Conservation (phyloP, 768 basidiomycete genomes). For the Collybia nuda region DNA sequence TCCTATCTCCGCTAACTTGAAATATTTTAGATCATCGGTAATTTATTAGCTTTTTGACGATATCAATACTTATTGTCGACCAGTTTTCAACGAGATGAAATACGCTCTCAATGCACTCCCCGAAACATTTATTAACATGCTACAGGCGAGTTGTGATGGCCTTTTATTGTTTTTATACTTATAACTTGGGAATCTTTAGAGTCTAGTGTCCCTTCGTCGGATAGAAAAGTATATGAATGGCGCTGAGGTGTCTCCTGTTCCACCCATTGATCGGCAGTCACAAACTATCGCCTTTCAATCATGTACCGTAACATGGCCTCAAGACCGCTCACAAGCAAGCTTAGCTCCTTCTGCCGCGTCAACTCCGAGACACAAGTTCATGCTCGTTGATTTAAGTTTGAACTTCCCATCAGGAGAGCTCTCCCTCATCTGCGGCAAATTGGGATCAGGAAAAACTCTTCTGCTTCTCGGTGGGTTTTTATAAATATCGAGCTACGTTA, state of each 20-base stretch:
- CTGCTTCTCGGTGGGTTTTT: constrained; percentile 59
- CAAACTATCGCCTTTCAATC: constrained; percentile 73
- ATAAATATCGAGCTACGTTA: not conserved
- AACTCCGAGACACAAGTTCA: constrained; percentile 79
- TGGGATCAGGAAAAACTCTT: constrained; percentile 88
- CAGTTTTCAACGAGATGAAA: constrained; percentile 86
- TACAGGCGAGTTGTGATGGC: constrained; percentile 52
- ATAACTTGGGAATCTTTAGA: constrained; percentile 32
- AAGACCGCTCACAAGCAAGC: constrained; percentile 57
- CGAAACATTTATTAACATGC: constrained; percentile 86
- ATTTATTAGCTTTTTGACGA: constrained; percentile 5
- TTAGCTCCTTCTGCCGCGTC: constrained; percentile 53
- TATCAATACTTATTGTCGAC: not conserved
- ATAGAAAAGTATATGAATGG: constrained; percentile 87
- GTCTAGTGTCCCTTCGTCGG: constrained; percentile 81
- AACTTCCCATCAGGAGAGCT: constrained; percentile 79
- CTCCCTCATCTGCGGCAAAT: constrained; percentile 83
- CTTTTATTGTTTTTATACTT: not conserved
- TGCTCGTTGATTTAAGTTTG: constrained; percentile 75
- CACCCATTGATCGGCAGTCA: constrained; percentile 55
- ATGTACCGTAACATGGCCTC: constrained; percentile 90
- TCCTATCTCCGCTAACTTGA: constrained; percentile 43
- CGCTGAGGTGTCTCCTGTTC: constrained; percentile 68
- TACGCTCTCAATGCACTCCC: constrained; percentile 87
- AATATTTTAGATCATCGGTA: constrained; percentile 42